These are phyloP conservation scores for Gossypium longicalyx DNA, from an alignment of 345 rosid genomes.

Conservation along the genomic window DNA sequence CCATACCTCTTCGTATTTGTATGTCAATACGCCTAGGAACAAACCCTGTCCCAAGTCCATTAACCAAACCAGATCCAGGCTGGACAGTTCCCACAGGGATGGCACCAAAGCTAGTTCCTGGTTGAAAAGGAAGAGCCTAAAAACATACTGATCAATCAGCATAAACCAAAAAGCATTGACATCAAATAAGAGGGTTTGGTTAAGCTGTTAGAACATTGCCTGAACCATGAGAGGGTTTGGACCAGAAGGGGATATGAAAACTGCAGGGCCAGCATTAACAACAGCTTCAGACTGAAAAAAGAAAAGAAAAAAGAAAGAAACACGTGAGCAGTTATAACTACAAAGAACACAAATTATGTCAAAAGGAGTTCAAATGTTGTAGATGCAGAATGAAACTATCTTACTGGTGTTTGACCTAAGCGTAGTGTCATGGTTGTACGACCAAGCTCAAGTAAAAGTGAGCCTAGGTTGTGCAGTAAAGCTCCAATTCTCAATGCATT, in stretches of 20 bases:
- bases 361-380: background rate
- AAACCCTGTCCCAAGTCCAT: conserved; percentile 46
- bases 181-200: background rate
- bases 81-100: conserved; percentile 46
- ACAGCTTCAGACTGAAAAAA: conserved; percentile 59
- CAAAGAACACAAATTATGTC: background rate
- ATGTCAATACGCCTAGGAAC: conserved; percentile 73
- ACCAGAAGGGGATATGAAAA: conserved; percentile 59
- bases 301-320: background rate
- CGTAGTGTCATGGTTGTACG: conserved; percentile 69
- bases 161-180: conserved; percentile 4
- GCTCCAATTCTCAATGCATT: conserved; percentile 48
- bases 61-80: conserved; percentile 45
- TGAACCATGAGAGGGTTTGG: conserved; percentile 76
- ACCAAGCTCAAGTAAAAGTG: conserved; percentile 74
- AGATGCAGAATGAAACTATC: conserved; percentile 17
- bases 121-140: conserved; percentile 70
- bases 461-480: conserved; percentile 56
- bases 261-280: conserved; percentile 78
- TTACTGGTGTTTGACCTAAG: conserved; percentile 65
- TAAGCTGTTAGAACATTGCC: conserved; percentile 32
- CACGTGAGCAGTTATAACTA: background rate
- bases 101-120: conserved; percentile 49
- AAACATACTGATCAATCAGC: conserved; percentile 25
- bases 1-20: conserved; percentile 73